A percentile compares a stretch with the other conserved stretches of the same genome.
phyloP scores from a whole-genome alignment of 2,329 filamentous ascomycete genomes.

The Leptographium lundbergii region DNA sequence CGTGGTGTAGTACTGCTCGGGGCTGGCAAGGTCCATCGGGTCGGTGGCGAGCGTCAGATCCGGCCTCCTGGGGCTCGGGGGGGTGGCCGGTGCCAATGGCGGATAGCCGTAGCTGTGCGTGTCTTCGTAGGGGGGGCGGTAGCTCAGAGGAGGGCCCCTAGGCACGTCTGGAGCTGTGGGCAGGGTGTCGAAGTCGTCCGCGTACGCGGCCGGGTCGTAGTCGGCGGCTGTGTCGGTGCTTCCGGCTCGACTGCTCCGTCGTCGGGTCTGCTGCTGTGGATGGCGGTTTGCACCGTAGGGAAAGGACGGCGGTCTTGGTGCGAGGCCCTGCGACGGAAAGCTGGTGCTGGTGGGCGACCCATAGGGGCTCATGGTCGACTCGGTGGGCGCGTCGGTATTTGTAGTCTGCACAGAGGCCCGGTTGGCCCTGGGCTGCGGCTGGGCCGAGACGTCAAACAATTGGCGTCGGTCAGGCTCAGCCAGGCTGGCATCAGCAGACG shows the following conservation, averaged over 20 bases:
- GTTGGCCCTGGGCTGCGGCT: conserved; percentile 32
- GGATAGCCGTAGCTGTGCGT: conserved; percentile 15
- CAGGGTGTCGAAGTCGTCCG: conserved; percentile 18
- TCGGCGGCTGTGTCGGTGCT: conserved; percentile 19
- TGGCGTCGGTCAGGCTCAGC: conserved; percentile 16
- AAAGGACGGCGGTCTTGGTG: conserved; percentile 46
- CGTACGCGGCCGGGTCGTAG: background rate
- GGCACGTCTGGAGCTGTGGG: conserved; percentile 50
- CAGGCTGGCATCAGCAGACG: conserved; percentile 15
- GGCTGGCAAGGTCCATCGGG: conserved; percentile 7
- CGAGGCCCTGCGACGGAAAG: conserved; percentile 38
- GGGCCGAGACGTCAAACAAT: conserved; percentile 22
- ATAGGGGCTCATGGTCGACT: conserved; percentile 46
- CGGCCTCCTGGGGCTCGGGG: conserved; percentile 9
- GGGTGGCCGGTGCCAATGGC: background rate
- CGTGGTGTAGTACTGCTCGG: conserved; percentile 21
- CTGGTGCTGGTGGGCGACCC: conserved; percentile 40
- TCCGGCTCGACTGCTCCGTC: conserved; percentile 28
- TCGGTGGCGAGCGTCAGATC: conserved; percentile 9
- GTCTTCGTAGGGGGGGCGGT: conserved; percentile 31
- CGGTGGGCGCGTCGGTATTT: conserved; percentile 43
- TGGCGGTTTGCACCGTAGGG: conserved; percentile 31
- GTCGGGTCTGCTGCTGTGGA: conserved; percentile 25
- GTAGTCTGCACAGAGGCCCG: conserved; percentile 43
- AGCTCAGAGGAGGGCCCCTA: conserved; percentile 44